Evolutionary conservation across 108 stramenopile genomes (phyloP), one percentile per base, ranked within the genome.

Genomic region (Cyclotella sp.): DNA sequence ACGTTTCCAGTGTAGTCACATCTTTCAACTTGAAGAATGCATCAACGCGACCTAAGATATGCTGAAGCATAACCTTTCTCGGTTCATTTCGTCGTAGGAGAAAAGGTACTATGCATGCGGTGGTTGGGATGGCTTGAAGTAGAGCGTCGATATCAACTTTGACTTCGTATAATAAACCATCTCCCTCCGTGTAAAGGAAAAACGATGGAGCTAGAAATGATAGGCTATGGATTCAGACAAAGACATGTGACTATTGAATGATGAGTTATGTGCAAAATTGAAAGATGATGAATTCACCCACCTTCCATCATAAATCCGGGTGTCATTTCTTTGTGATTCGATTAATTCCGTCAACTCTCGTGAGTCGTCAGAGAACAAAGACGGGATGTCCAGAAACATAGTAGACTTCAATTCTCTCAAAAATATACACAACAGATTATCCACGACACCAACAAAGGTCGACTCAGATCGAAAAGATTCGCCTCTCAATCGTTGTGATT

Each of bases 321-420:
- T 29, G 43, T 39, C 70, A 44, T 54, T 54, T 30, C 53, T 52
- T 0, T 43, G 51, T 12, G 19, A 49, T 60, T 61, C 47, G 39
- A 72, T 68, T 39, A 54, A 41, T 40, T 73, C 65, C 18, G 52
- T 70, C 4, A 66, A 66, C 19, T 72, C 58, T 51, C 72, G 43
- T 49, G 46, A 55, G 30, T 79, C 78, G 39, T 79, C 78, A n/a
- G 71, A 79, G 34, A 79, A 79, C n/a, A 60, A 51, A 40, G 63
- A 71, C 26, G 55, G 54, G 30, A 79, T 71, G 68, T 79, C 78
- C 28, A 79, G 22, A 14, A 79, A 73, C n/a, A 60, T 26, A 11
- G 78, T 72, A 19, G 34, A 55, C 39, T 73, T 72, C 16, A 63
- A 21, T 40, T 53, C 59, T 49, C 45, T 68, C 19, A 54, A 57